Base-by-base conservation (phyloP, 306 rosid species). In the Macrotyloma uniflorum region DNA sequence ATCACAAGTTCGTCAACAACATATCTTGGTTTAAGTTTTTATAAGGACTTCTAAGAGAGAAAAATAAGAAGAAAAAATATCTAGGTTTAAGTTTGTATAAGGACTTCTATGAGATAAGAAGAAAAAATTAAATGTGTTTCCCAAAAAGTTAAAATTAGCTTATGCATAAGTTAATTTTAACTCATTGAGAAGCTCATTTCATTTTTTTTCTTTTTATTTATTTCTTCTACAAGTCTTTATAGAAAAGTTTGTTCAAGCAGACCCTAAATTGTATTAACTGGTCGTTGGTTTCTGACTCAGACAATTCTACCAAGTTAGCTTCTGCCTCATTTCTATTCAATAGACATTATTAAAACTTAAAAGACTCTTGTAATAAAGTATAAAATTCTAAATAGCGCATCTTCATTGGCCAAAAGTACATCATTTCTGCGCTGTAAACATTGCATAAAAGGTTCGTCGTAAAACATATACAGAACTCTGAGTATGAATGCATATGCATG, bases 311-410 rank as follows among this genome's bases (percentile, higher is more conserved):
- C 32, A 62, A n/a, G 35, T 28, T 47, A 47, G 35, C 54, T 36
- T 46, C 72, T 42, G 49, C 22, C 49, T 62, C 36, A 13, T 36
- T 59, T 71, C 47, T n/a, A 46, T 79, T 69, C 76, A 68, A 33
- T 47, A 46, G 43, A 33, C 22, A 79, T 5, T n/a, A 20, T 54
- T 58, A 13, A 24, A 26, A 58, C 18, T 49, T 15, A 67, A 66
- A 74, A 19, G 69, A 35, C 18, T 80, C 64, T 32, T 20, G 45
- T 24, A 54, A 43, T 43, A 70, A 46, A 54, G 70, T 5, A 50
- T 10, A 74, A 72, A 22, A 16, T 40, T 64, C 46, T 72, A 72
- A 63, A 36, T 10, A 50, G 19, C 16, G 42, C 32, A 66, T 51
- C 35, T 36, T 43, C 55, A 19, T 51, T 46, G 18, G 47, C 32